Conservation (phyloP, 2,329 filamentous ascomycete species). For the Microdochium bolleyi region DNA sequence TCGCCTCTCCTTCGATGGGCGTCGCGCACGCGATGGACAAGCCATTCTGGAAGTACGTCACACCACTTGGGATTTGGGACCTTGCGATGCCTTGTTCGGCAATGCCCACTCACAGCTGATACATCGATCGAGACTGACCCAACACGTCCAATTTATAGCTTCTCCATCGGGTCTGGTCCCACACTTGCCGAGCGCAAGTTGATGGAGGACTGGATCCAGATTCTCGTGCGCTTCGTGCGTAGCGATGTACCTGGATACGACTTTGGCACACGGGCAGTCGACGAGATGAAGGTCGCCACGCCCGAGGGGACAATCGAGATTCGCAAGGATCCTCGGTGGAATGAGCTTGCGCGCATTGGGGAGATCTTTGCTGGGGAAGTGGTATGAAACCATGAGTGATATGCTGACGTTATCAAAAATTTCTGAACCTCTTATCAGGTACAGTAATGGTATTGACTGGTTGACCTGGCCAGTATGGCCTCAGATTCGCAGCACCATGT, state of each 20-base stretch:
- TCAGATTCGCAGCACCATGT: too few relatives aligned
- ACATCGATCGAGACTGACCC: neutral
- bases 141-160: conserved; percentile 12
- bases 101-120: neutral
- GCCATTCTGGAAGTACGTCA: conserved; percentile 32
- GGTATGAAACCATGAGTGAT: neutral
- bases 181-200: conserved; percentile 20
- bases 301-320: conserved; percentile 21
- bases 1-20: conserved; percentile 24
- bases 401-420: too few relatives aligned
- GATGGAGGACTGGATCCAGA: conserved; percentile 28
- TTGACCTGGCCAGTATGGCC: too few relatives aligned
- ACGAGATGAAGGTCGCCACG: conserved; percentile 27
- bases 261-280: conserved; percentile 23
- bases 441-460: too few relatives aligned
- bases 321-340: conserved; percentile 25
- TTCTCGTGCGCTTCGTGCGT: conserved; percentile 27
- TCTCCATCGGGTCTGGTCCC: conserved; percentile 28
- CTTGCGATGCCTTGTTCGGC: neutral
- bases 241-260: conserved; percentile 13
- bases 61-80: neutral
- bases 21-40: conserved; percentile 31
- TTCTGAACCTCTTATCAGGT: too few relatives aligned
- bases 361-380: conserved; percentile 15
- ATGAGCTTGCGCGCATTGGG: conserved; percentile 18